Conservation (phyloP, 805 yeast genomes). For the Ogataea trehaloabstinens region DNA sequence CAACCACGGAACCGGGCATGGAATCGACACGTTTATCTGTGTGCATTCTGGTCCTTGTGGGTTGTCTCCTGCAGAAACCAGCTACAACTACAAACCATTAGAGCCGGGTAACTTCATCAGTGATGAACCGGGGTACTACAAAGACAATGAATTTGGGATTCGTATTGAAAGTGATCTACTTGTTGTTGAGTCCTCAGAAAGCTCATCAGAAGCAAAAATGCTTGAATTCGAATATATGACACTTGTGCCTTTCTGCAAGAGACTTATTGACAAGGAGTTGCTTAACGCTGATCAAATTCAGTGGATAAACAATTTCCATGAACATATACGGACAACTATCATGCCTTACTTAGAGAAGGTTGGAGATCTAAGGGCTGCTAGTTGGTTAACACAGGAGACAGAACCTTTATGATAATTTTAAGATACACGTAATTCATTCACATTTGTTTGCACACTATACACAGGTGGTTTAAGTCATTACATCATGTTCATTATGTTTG, state of each 20-base stretch:
- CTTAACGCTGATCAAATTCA: slow-evolving; percentile 58
- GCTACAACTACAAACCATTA: slow-evolving; percentile 46
- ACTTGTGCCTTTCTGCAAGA: slow-evolving; percentile 77
- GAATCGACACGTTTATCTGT: slow-evolving; percentile 86
- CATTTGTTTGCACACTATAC: slow-evolving; percentile 1
- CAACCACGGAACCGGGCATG: slow-evolving; percentile 96
- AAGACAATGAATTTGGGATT: slow-evolving; percentile 86
- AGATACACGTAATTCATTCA: background rate
- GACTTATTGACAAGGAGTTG: slow-evolving; percentile 60
- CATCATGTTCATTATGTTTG: slow-evolving; percentile 10
- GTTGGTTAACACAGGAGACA: slow-evolving; percentile 75
- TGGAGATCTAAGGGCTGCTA: slow-evolving; percentile 56
- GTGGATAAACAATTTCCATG: slow-evolving; percentile 72
- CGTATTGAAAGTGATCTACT: slow-evolving; percentile 84
- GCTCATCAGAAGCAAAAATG: slow-evolving; percentile 51
- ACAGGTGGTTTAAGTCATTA: background rate
- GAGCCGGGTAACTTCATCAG: slow-evolving; percentile 73
- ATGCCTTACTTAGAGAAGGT: slow-evolving; percentile 48
- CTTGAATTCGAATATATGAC: slow-evolving; percentile 82
- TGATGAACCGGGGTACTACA: slow-evolving; percentile 94
- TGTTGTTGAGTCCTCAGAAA: slow-evolving; percentile 43
- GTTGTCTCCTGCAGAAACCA: slow-evolving; percentile 45
- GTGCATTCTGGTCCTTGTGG: slow-evolving; percentile 96
- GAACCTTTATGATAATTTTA: slow-evolving; percentile 25
- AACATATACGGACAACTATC: slow-evolving; percentile 50